Percentiles rank a stretch among this genome's conserved stretches.
These are phyloP conservation scores for Acmispon strigosus DNA, from an alignment of 306 rosid species.

Conservation along the genomic window DNA sequence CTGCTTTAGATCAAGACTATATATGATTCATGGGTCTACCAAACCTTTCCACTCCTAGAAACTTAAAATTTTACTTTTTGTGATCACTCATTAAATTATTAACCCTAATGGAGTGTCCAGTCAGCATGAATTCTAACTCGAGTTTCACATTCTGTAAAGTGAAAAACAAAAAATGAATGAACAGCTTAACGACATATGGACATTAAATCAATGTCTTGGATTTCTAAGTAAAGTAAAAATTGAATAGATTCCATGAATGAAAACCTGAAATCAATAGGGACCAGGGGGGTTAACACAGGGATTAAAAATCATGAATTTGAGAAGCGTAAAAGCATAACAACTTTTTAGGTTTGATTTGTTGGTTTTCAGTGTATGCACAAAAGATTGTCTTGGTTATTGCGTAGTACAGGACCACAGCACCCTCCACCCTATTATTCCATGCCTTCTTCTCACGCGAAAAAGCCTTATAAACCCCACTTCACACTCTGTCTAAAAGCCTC, in stretches of 20 bases:
- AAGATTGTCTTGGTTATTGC: conserved; percentile 47
- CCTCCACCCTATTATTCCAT: conserved; percentile 31
- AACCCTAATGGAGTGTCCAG: conserved; percentile 5
- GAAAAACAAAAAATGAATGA: background rate
- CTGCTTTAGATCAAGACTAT: background rate
- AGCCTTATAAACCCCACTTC: conserved; percentile 43
- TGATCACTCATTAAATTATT: background rate
- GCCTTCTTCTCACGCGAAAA: conserved; percentile 34
- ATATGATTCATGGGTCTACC: conserved; percentile 10
- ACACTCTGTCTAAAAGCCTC: conserved; percentile 27
- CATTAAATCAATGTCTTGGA: conserved; percentile 24
- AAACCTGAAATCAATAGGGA: conserved; percentile 19
- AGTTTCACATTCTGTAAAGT: conserved; percentile 21
- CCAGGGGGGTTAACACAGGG: conserved; percentile 13
- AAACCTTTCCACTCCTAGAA: background rate
- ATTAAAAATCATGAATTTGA: conserved; percentile 25
- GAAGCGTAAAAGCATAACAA: conserved; percentile 25
- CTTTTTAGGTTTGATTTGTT: conserved; percentile 45
- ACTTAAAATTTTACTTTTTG: background rate
- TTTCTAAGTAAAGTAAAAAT: background rate
- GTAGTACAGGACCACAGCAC: conserved; percentile 31
- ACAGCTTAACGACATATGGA: background rate
- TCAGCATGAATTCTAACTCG: conserved; percentile 12
- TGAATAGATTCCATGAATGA: conserved; percentile 24
- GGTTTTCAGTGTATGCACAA: conserved; percentile 20